Conservation (phyloP, 108 stramenopile genomes). For the Phaeodactylum tricornutum region DNA sequence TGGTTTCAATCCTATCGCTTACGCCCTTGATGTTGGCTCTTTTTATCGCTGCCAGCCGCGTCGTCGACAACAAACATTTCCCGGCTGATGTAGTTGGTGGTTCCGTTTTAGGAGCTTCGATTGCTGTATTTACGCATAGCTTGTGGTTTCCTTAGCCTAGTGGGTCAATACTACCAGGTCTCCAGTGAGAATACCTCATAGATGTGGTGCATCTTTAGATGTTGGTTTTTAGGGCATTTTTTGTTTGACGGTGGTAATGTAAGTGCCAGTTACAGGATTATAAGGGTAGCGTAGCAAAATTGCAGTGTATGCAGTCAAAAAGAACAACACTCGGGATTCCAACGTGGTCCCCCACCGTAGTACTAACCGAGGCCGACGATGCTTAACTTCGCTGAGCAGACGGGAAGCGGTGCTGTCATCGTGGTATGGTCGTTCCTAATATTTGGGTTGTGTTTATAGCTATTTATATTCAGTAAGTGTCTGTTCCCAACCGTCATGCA, state of each 20-base stretch:
- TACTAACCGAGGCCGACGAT: constrained; percentile 22
- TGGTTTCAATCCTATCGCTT: constrained; percentile 19
- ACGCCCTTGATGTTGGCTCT: constrained; percentile 29
- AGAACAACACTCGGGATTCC: constrained; percentile 65
- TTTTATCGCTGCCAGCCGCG: constrained; percentile 34
- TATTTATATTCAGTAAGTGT: too few relatives aligned
- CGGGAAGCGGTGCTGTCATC: constrained; percentile 78
- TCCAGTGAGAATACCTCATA: too few relatives aligned
- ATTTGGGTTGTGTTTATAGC: too few relatives aligned
- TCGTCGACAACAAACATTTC: constrained; percentile 45
- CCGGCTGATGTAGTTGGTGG: constrained; percentile 63
- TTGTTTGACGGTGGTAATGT: too few relatives aligned
- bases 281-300: too few relatives aligned
- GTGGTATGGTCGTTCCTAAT: constrained; percentile 69
- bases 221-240: too few relatives aligned
- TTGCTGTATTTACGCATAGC: constrained; percentile 16
- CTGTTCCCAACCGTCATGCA: too few relatives aligned
- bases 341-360: constrained; percentile 47
- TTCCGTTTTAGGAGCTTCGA: constrained; percentile 27
- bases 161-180: too few relatives aligned
- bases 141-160: too few relatives aligned
- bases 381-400: constrained; percentile 80
- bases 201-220: too few relatives aligned
- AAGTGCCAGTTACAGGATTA: too few relatives aligned
- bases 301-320: too few relatives aligned